phyloP scores from a whole-genome alignment of 805 yeast genomes.

The Hanseniaspora guilliermondii region DNA sequence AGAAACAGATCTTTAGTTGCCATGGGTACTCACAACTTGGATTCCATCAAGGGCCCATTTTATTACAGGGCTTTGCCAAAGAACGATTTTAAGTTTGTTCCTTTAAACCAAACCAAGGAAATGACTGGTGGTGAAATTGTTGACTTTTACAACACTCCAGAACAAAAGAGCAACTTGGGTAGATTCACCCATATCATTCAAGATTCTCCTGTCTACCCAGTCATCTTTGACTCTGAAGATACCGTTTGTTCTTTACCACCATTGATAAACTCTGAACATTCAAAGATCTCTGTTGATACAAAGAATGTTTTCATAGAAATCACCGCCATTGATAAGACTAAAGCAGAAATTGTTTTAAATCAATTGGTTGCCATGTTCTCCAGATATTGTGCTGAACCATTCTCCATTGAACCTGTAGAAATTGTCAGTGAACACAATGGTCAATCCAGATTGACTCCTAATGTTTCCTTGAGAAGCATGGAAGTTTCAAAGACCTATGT shows the following conservation, averaged over 20 bases:
- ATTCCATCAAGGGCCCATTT: constrained; percentile 68
- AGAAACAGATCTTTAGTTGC: constrained; percentile 97
- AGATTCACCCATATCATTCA: constrained; percentile 78
- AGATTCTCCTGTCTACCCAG: constrained; percentile 83
- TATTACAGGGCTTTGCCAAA: constrained; percentile 79
- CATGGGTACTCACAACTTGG: constrained; percentile 94
- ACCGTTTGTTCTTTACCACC: constrained; percentile 91
- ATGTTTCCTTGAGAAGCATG: constrained; percentile 52
- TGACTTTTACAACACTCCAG: constrained; percentile 60
- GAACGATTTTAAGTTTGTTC: constrained; percentile 57
- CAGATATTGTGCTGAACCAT: constrained; percentile 66
- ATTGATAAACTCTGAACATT: constrained; percentile 81
- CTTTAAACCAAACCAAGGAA: constrained; percentile 56
- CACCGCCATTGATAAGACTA: constrained; percentile 91
- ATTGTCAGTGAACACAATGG: constrained; percentile 70
- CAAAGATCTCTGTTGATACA: constrained; percentile 77
- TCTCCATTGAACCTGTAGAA: constrained; percentile 81
- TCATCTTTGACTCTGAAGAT: constrained; percentile 64
- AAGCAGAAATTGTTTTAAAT: constrained; percentile 83
- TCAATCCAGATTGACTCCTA: constrained; percentile 66
- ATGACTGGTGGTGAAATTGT: constrained; percentile 69
- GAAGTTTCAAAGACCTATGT: constrained; percentile 71
- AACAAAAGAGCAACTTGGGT: constrained; percentile 78
- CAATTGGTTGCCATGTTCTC: constrained; percentile 94
- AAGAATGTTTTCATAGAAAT: constrained; percentile 82